Conservation (phyloP, 2,329 filamentous ascomycete species). For the Fusarium luffae region DNA sequence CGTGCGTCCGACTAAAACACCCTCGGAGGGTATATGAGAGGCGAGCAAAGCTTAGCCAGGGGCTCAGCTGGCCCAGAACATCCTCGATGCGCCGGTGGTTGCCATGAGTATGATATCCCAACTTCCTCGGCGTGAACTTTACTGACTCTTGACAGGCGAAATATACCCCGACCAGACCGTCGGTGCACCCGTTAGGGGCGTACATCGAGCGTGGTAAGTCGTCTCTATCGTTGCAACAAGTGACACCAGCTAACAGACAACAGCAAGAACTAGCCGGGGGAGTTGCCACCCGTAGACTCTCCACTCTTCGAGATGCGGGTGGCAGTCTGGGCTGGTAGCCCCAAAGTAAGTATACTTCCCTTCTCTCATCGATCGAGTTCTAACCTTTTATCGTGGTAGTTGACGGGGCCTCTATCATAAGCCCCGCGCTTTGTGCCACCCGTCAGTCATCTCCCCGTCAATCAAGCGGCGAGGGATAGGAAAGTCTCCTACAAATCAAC, state of each 20-base stretch:
- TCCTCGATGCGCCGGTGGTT: too few species aligned
- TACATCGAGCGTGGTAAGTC: conserved; percentile 1
- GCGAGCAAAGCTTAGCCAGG: too few species aligned
- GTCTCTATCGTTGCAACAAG: neutral
- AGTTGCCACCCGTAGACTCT: neutral
- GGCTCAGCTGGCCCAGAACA: too few species aligned
- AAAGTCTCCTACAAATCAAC: neutral
- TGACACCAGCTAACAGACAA: neutral
- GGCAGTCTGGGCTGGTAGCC: neutral
- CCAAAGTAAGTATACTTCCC: neutral
- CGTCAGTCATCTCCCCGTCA: neutral
- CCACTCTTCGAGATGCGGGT: neutral
- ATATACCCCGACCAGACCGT: neutral
- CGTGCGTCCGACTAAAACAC: too few species aligned
- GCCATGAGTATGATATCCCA: too few species aligned
- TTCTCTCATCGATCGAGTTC: neutral
- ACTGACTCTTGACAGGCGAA: neutral
- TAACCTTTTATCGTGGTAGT: neutral
- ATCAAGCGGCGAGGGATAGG: neutral
- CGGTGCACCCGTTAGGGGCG: neutral
- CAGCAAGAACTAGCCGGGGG: neutral
- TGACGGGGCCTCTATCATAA: neutral
- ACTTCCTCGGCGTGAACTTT: too few species aligned
- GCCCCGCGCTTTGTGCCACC: neutral
- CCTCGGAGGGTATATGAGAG: too few species aligned